phyloP scores from a whole-genome alignment of 2,329 filamentous ascomycete genomes.

The Monosporascus sp. region DNA sequence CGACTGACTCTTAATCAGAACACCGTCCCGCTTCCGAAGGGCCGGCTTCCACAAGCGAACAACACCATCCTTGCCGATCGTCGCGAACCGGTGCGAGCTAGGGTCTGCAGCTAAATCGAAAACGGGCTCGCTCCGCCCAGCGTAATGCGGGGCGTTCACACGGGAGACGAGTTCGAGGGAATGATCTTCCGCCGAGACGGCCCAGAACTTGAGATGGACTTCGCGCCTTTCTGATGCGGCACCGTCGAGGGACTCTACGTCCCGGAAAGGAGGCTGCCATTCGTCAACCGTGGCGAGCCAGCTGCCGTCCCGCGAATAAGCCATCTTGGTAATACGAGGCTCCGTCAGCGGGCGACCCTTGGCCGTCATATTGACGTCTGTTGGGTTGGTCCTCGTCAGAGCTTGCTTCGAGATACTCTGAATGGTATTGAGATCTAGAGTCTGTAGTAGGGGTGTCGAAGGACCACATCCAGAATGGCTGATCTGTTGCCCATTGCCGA shows the following conservation, averaged over 20 bases:
- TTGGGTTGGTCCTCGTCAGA: slow-evolving; percentile 80
- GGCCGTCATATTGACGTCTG: slow-evolving; percentile 70
- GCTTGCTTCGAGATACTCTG: slow-evolving; percentile 82
- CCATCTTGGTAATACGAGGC: slow-evolving; percentile 70
- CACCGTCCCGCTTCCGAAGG: slow-evolving; percentile 61
- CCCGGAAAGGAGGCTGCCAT: slow-evolving; percentile 71
- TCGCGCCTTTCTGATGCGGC: slow-evolving; percentile 54
- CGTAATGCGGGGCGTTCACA: slow-evolving; percentile 75
- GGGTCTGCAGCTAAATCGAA: slow-evolving; percentile 72
- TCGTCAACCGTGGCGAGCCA: slow-evolving; percentile 93
- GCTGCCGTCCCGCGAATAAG: slow-evolving; percentile 72
- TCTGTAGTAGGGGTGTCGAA: slow-evolving; percentile 64
- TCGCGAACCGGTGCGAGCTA: slow-evolving; percentile 67
- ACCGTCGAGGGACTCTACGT: slow-evolving; percentile 55
- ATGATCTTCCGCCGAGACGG: slow-evolving; percentile 51
- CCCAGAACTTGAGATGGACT: slow-evolving; percentile 88
- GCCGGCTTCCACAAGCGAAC: slow-evolving; percentile 80
- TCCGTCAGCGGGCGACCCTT: slow-evolving; percentile 68
- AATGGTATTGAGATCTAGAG: slow-evolving; percentile 76
- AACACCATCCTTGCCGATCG: slow-evolving; percentile 73
- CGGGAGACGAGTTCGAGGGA: slow-evolving; percentile 73
- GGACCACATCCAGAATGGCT: slow-evolving; percentile 44
- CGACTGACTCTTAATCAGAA: slow-evolving; percentile 54
- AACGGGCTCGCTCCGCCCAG: slow-evolving; percentile 51
- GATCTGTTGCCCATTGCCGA: slow-evolving; percentile 56